These are phyloP conservation scores for Biancaea sappan DNA, from an alignment of 306 rosid species.

Conservation along the genomic window DNA sequence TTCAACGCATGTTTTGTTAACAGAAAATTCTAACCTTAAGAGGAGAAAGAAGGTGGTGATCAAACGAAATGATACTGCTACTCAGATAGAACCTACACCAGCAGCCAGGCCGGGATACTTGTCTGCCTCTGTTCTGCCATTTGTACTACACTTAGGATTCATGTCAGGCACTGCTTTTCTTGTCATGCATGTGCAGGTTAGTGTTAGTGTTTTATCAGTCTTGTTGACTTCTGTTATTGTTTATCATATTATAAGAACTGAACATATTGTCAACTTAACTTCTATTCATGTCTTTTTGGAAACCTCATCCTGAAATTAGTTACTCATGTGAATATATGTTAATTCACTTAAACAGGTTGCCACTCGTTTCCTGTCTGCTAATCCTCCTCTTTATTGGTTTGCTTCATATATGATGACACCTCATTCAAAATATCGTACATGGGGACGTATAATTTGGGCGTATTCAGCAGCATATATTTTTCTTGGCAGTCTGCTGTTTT, in stretches of 20 bases:
- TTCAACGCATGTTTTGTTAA: slow-evolving; percentile 13
- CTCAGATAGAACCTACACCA: slow-evolving; percentile 41
- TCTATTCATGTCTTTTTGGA: slow-evolving; percentile 6
- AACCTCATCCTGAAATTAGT: slow-evolving; percentile 21
- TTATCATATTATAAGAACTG: slow-evolving; percentile 27
- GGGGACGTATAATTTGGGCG: slow-evolving; percentile 83
- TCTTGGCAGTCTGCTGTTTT: slow-evolving; percentile 85
- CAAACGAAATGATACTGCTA: slow-evolving; percentile 27
- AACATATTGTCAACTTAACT: not conserved
- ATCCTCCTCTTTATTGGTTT: slow-evolving; percentile 92
- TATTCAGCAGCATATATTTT: slow-evolving; percentile 77
- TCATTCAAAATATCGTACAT: slow-evolving; percentile 39
- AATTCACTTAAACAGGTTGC: slow-evolving; percentile 64
- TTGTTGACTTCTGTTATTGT: slow-evolving; percentile 27
- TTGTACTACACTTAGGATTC: slow-evolving; percentile 77
- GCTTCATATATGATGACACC: slow-evolving; percentile 63
- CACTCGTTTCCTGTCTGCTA: slow-evolving; percentile 87
- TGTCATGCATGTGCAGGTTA: slow-evolving; percentile 96
- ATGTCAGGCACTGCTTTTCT: slow-evolving; percentile 78
- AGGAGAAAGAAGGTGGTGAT: slow-evolving; percentile 50
- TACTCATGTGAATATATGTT: slow-evolving; percentile 18
- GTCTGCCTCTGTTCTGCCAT: slow-evolving; percentile 79
- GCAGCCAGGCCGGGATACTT: slow-evolving; percentile 50
- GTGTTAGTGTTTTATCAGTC: slow-evolving; percentile 26
- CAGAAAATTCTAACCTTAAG: slow-evolving; percentile 57